Percentiles rank a stretch among this genome's conserved stretches.
Conservation (phyloP, 1,139 yeast species). For the Entelexis sorbosivorans region DNA sequence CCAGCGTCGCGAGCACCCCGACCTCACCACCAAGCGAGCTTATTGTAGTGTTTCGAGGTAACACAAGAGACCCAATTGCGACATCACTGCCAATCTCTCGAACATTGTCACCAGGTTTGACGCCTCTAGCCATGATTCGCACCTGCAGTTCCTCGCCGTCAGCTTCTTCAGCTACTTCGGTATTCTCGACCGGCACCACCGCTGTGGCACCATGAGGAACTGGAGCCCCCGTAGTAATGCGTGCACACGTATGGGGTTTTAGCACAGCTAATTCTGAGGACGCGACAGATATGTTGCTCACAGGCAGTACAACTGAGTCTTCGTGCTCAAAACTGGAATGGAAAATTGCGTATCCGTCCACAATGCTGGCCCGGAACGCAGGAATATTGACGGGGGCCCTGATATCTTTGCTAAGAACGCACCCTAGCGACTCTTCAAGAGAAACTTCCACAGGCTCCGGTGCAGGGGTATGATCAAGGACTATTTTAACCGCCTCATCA, state of each 20-base stretch:
- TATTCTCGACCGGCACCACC: conserved; percentile 45
- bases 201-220: conserved; percentile 42
- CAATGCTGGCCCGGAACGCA: conserved; percentile 40
- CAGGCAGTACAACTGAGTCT: conserved; percentile 31
- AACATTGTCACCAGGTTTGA: conserved; percentile 36
- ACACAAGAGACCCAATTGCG: conserved; percentile 30
- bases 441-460: conserved; percentile 25
- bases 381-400: conserved; percentile 36
- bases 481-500: conserved; percentile 31
- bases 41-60: conserved; percentile 32
- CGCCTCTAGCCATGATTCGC: conserved; percentile 29
- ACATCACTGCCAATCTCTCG: conserved; percentile 40
- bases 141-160: conserved; percentile 35
- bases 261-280: conserved; percentile 27
- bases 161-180: conserved; percentile 32
- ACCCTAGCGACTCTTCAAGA: conserved; percentile 30
- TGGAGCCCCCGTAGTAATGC: conserved; percentile 47
- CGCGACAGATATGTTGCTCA: conserved; percentile 37
- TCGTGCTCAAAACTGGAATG: conserved; percentile 34
- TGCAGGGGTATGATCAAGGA: conserved; percentile 18
- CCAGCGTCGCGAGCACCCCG: conserved; percentile 39
- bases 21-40: conserved; percentile 39
- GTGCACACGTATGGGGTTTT: conserved; percentile 31
- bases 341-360: conserved; percentile 43
- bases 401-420: conserved; percentile 36